phyloP scores from a whole-genome alignment of 73 alveolate genomes.

The Paramecium caudatum region DNA sequence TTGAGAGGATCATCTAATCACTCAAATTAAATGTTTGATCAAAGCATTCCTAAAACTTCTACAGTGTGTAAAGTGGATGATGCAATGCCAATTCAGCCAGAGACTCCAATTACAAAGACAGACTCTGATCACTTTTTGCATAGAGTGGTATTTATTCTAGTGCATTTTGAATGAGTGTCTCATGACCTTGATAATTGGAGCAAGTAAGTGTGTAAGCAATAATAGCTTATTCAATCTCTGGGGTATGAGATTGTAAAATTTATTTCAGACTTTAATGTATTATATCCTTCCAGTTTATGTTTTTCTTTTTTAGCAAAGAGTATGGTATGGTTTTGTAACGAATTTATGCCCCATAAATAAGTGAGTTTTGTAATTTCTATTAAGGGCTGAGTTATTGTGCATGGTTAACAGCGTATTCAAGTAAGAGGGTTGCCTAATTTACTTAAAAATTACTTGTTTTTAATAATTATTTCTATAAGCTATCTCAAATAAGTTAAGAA shows the following conservation, averaged over 20 bases:
- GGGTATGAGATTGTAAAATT: conserved; percentile 8
- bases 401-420: conserved; percentile 68
- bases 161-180: conserved; percentile 22
- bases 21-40: neutral
- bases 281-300: conserved; percentile 56
- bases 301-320: conserved; percentile 33
- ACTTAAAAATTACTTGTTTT: neutral
- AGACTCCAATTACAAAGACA: conserved; percentile 14
- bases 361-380: conserved; percentile 17
- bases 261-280: conserved; percentile 42
- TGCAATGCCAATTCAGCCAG: neutral
- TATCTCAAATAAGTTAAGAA: conserved; percentile 32
- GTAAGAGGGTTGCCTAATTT: conserved; percentile 19
- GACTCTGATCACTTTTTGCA: neutral
- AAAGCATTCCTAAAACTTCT: neutral
- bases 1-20: neutral
- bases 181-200: conserved; percentile 18
- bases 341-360: conserved; percentile 17
- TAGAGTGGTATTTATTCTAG: neutral
- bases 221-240: neutral
- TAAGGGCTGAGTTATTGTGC: neutral
- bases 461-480: conserved; percentile 42
- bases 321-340: neutral
- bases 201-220: neutral
- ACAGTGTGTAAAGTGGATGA: neutral